Conservation (phyloP, 208 protist species). For the Endotrypanum monterogeii region DNA sequence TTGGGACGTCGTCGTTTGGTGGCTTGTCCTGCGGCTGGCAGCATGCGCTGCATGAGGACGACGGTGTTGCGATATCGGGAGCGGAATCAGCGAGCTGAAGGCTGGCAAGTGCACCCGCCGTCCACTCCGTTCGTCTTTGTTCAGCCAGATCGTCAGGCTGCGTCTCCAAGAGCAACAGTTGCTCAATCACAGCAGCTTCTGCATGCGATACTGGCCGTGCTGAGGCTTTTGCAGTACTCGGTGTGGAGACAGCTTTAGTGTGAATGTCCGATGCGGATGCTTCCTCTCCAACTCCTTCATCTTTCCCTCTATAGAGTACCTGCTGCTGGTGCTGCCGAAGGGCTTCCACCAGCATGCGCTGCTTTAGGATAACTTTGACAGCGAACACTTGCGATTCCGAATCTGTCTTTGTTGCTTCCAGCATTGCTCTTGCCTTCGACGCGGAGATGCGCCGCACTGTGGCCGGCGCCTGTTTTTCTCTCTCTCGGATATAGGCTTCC, state of each 20-base stretch:
- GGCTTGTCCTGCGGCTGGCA: slow-evolving; percentile 3
- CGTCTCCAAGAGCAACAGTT: slow-evolving; percentile 47
- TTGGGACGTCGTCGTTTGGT: background rate
- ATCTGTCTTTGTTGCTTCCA: background rate
- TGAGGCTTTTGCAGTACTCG: background rate
- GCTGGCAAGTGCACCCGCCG: slow-evolving; percentile 8
- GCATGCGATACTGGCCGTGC: background rate
- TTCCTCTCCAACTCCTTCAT: background rate
- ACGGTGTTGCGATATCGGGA: slow-evolving; percentile 6
- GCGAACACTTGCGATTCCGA: slow-evolving; percentile 28
- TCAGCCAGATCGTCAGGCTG: slow-evolving; percentile 39
- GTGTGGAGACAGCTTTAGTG: background rate
- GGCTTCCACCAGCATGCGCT: slow-evolving; percentile 40
- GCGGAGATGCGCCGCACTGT: slow-evolving; percentile 13
- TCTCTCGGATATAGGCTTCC: slow-evolving; percentile 19
- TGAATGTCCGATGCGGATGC: background rate
- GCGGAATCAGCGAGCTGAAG: slow-evolving; percentile 21
- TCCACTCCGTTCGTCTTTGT: slow-evolving; percentile 28
- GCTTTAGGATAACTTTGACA: slow-evolving; percentile 53
- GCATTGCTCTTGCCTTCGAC: background rate
- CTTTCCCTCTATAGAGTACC: slow-evolving; percentile 4
- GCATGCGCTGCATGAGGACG: background rate
- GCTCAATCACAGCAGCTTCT: slow-evolving; percentile 30
- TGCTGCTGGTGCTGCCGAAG: slow-evolving; percentile 20
- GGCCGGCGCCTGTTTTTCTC: slow-evolving; percentile 9